A percentile compares a stretch with the other conserved stretches of the same genome.
Evolutionary conservation across 371 early-diverging fungal species (phyloP).

Genomic region (Actinomortierella wolfii): DNA sequence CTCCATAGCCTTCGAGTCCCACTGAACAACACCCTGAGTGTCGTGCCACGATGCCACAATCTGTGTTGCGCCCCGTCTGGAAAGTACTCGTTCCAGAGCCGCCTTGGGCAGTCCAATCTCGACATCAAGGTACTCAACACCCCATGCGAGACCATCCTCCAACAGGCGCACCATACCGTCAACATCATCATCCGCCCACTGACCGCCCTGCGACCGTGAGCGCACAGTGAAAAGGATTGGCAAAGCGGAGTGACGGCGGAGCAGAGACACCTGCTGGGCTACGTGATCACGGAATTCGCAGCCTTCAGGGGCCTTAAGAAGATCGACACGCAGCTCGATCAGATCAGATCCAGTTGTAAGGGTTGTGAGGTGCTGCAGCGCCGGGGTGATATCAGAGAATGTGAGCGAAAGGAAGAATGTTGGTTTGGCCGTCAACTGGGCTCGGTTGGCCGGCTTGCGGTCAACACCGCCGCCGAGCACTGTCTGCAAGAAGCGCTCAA

Average conservation of each 20-base stretch:
- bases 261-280: conserved; percentile 76
- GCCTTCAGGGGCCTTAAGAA: conserved; percentile 62
- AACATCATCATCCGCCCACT: conserved; percentile 73
- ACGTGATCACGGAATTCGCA: conserved; percentile 66
- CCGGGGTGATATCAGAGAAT: conserved; percentile 66
- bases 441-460: conserved; percentile 46
- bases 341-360: conserved; percentile 86
- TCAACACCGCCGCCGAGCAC: conserved; percentile 58
- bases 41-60: conserved; percentile 95
- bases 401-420: conserved; percentile 92
- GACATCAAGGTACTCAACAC: conserved; percentile 94
- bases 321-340: conserved; percentile 93
- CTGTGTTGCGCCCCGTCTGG: conserved; percentile 62
- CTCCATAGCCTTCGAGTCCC: conserved; percentile 65
- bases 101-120: conserved; percentile 65
- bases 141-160: conserved; percentile 77
- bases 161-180: conserved; percentile 66
- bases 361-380: conserved; percentile 52
- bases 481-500: conserved; percentile 68
- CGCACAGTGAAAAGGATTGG: conserved; percentile 96
- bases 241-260: conserved; percentile 71
- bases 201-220: conserved; percentile 86
- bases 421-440: conserved; percentile 47
- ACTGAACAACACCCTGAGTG: conserved; percentile 61
- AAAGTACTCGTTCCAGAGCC: conserved; percentile 54